These are phyloP conservation scores for Prunus mongolica DNA, from an alignment of 306 rosid species.

Conservation along the genomic window DNA sequence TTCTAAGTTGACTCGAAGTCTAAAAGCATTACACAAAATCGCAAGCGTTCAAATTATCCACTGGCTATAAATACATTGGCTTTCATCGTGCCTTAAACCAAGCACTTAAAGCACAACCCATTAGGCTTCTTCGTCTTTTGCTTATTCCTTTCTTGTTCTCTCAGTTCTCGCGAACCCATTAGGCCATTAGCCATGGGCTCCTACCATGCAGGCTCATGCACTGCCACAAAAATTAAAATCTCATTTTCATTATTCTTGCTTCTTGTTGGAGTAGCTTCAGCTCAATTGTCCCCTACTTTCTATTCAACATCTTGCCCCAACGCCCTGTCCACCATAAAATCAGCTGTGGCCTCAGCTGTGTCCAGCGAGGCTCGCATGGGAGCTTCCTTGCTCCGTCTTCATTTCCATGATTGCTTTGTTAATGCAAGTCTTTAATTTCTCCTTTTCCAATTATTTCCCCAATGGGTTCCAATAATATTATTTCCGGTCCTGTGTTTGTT, in stretches of 20 bases:
- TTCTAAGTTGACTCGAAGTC: not conserved
- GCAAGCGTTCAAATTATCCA: not conserved
- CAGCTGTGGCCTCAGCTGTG: constrained; percentile 39
- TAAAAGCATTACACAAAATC: not conserved
- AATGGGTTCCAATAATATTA: not conserved
- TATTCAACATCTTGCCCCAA: constrained; percentile 48
- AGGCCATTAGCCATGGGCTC: not conserved
- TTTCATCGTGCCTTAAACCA: not conserved
- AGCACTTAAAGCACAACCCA: not conserved
- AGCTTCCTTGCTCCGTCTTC: constrained; percentile 79
- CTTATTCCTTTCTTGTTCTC: too few relatives aligned
- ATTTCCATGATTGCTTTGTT: constrained; percentile 86
- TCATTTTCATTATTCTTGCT: not conserved
- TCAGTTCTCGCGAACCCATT: not conserved
- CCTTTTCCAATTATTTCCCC: not conserved
- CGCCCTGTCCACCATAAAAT: constrained; percentile 50
- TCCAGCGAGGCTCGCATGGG: constrained; percentile 70
- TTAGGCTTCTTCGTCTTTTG: not conserved
- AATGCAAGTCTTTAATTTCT: constrained; percentile 46
- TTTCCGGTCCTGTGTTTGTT: not conserved
- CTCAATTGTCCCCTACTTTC: constrained; percentile 51
- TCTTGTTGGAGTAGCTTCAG: constrained; percentile 29
- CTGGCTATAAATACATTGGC: not conserved
- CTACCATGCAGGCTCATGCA: not conserved
- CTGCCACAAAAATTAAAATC: not conserved